Evolutionary conservation across 1,284 basidiomycete genomes (phyloP), one percentile per base, ranked within the genome.

Genomic region (Moesziomyces sp.): DNA sequence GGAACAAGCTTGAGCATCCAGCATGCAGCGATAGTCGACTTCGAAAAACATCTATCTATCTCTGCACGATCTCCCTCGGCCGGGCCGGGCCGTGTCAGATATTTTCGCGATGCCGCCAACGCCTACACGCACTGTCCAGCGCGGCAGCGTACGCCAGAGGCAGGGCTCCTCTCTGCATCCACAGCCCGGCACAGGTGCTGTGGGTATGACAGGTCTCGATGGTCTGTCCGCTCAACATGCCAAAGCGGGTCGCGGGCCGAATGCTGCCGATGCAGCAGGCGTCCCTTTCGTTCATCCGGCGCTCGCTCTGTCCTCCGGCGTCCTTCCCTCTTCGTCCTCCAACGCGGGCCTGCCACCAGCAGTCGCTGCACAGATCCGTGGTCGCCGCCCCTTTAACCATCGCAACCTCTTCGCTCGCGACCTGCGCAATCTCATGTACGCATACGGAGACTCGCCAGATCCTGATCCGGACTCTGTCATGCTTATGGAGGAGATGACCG

Each of bases 401-500:
- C 73, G 72, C 5, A 76, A 78, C 34, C 65, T 80, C 1, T 80
- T 79, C 46, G 58, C 74, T 26, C 71, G 76, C 21, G 78, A 80
- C 18, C 42, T 96, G 62, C 90, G 91, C 70, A 91, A 89, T 61
- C 86, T 96, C 55, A 95, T 96, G 93, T 96, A 94, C 80, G 93
- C 92, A n/a, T 97, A 94, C 83, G 94, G 94, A 19, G 94, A 97
- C 81, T 92, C 93, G 80, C 88, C 91, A 19, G 91, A 93, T 74
- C 92, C 93, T 0, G 90, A 92, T 9, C 91, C 89, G 48, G 94
- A 96, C 76, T 91, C 92, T 0, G 91, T 95, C 30, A 91, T 90
- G 77, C 91, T 97, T 30, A 92, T 97, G 91, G 94, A 97, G 83
- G 94, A 96, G 82, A 94, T 97, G 70, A 86, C 95, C 44, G 89